phyloP scores from a whole-genome alignment of 257 asterid genomes.

The Solanum pimpinellifolium region DNA sequence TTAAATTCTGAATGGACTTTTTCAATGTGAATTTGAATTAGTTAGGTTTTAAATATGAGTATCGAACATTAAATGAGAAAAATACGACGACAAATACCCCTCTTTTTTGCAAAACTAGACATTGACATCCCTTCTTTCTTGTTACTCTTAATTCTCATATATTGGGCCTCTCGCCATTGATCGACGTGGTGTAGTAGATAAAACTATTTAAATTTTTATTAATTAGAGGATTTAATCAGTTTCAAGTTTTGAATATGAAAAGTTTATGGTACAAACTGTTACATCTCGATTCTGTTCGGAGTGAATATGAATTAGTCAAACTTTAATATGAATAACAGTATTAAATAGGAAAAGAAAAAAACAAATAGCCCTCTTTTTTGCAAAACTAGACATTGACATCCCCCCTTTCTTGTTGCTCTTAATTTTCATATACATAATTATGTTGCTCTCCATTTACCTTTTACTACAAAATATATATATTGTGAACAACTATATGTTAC shows the following conservation, averaged over 20 bases:
- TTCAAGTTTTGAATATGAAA: neutral
- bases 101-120: neutral
- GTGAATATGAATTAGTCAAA: neutral
- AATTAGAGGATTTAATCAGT: neutral
- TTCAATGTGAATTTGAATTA: neutral
- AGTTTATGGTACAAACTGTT: neutral
- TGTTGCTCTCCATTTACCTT: neutral
- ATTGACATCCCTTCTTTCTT: neutral
- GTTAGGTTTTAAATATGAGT: neutral
- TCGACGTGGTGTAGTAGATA: neutral
- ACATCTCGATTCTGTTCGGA: fast-evolving
- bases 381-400: neutral
- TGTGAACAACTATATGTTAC: neutral
- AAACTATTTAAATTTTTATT: neutral
- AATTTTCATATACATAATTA: neutral
- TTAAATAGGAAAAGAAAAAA: neutral
- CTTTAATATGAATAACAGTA: neutral
- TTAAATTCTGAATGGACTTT: neutral
- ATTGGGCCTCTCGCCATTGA: neutral
- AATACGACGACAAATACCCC: neutral
- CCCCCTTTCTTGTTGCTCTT: neutral
- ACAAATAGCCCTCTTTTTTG: neutral
- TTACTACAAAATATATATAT: neutral
- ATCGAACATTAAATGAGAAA: neutral
- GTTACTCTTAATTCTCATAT: neutral